Evolutionary conservation across 768 basidiomycete genomes (phyloP).

Genomic region (Suillus discolor): DNA sequence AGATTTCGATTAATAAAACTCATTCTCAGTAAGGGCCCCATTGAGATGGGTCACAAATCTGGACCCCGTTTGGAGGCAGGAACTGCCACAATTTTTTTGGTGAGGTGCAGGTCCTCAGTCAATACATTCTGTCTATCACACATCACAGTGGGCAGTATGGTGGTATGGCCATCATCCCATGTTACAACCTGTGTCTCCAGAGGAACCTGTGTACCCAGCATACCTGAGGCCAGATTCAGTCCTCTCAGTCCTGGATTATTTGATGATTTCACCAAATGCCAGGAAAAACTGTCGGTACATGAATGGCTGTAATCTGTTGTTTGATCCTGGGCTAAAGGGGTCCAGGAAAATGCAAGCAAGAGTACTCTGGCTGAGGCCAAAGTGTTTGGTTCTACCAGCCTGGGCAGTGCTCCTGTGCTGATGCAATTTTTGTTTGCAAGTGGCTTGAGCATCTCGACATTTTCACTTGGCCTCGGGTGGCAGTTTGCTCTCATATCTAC

Average conservation of each 20-base stretch:
- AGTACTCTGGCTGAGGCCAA: neutral
- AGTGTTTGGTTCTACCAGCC: neutral
- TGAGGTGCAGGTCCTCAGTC: neutral
- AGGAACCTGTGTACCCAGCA: neutral
- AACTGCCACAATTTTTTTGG: neutral
- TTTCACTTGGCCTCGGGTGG: neutral
- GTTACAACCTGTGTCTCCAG: neutral
- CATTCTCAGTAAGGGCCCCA: neutral
- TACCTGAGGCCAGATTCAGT: neutral
- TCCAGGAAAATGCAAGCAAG: neutral
- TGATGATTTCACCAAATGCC: neutral
- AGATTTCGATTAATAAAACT: neutral
- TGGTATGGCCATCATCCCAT: neutral
- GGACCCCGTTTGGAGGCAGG: neutral
- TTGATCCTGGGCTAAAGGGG: neutral
- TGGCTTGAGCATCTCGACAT: neutral
- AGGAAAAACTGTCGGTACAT: neutral
- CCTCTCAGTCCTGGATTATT: neutral
- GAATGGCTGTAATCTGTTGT: neutral
- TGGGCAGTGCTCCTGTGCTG: neutral
- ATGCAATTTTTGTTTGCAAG: neutral
- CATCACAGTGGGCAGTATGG: neutral
- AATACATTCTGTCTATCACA: neutral
- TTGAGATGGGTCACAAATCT: neutral
- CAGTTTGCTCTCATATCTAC: neutral